Evolutionary conservation across 176 grass and related monocot genomes (phyloP), one percentile per base, ranked within the genome.

Genomic region (Aegilops sharonensis): DNA sequence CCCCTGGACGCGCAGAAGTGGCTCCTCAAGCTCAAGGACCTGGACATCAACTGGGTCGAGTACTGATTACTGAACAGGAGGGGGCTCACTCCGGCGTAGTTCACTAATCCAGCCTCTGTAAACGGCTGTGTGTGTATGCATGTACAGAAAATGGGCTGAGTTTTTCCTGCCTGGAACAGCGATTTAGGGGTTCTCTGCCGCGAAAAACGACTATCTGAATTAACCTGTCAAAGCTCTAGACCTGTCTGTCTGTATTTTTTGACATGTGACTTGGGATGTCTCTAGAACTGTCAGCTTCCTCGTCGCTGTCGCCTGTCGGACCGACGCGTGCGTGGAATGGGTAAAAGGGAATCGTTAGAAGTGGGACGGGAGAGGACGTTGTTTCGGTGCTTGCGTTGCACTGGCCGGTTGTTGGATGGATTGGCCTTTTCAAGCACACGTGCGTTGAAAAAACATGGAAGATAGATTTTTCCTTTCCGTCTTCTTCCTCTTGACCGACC

Each of bases 11-110:
- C 85, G 63, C 88, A 92, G 42, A 88, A 92, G 68, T 91, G 94
- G 94, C 80, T 98, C 12, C 85, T 89, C 76, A 94, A 98, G 75
- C 70, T 95, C 66, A 90, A 95, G 80, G 92, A 95, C 72, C 84
- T 95, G 73, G 88, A 95, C 80, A 90, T 91, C 59, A 89, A 98
- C 64, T 94, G 91, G 93, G 89, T 94, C 2, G 86, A 94, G 10
- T 88, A 92, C 42, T 89, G 70, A 25, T 25, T 25, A 25, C 25
- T 25, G 25, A 25, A 25, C 25, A 25, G 25, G 25, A 25, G 25
- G 25, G 25, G 25, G 25, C 25, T 25, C 25, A 25, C 25, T 25
- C 25, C 25, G 25, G 25, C 25, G 25, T 25, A 25, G 25, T 25
- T 25, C 25, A 25, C 25, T 25, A 25, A 25, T 25, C 25, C 25